phyloP scores from a whole-genome alignment of 1,284 basidiomycete genomes.

The Lentinus polychrous region DNA sequence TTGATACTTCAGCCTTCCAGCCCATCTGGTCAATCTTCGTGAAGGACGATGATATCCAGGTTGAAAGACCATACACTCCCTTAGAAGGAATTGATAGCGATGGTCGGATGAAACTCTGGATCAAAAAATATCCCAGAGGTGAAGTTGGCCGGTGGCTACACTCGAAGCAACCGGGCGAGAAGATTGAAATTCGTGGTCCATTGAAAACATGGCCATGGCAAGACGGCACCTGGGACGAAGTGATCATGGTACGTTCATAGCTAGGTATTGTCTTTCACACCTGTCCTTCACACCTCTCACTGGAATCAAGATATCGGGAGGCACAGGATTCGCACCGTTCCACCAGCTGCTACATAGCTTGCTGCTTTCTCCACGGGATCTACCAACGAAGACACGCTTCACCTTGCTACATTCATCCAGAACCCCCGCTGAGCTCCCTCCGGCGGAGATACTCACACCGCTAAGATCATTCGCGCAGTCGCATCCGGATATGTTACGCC shows the following conservation, averaged over 20 bases:
- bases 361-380: constrained; percentile 35
- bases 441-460: constrained; percentile 45
- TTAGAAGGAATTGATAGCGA: constrained; percentile 59
- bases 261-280: neutral
- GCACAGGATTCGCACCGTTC: constrained; percentile 79
- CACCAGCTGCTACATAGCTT: constrained; percentile 47
- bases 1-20: constrained; percentile 16
- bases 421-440: constrained; percentile 57
- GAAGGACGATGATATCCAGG: constrained; percentile 83
- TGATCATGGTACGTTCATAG: constrained; percentile 62
- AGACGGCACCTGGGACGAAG: constrained; percentile 61
- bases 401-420: constrained; percentile 67
- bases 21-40: constrained; percentile 75
- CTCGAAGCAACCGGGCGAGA: constrained; percentile 57
- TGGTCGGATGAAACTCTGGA: constrained; percentile 65
- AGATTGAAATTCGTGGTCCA: constrained; percentile 73
- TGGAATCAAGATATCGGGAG: constrained; percentile 63
- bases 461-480: constrained; percentile 39
- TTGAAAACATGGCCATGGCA: constrained; percentile 67
- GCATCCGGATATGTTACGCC: constrained; percentile 45
- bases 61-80: constrained; percentile 83
- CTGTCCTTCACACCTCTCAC: constrained; percentile 5
- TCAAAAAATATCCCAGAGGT: constrained; percentile 72
- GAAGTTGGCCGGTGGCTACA: constrained; percentile 82
- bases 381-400: constrained; percentile 41